These are phyloP conservation scores for Rhynchospora breviuscula DNA, from an alignment of 176 grass and related monocot species.

Conservation along the genomic window DNA sequence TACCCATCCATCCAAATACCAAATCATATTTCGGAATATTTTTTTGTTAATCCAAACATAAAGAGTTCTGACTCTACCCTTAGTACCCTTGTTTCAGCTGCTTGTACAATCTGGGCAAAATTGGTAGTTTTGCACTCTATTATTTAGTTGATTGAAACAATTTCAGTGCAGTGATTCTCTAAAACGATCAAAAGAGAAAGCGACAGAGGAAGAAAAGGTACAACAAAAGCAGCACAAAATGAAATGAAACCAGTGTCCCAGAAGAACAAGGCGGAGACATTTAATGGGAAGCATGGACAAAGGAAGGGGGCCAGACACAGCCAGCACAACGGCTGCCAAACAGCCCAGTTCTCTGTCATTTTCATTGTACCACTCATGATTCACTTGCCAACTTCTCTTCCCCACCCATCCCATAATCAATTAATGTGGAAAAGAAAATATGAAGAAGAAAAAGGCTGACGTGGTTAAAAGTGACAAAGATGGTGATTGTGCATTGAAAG, in stretches of 20 bases:
- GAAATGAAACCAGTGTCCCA: background rate
- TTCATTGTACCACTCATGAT: background rate
- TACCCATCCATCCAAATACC: no score
- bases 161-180: background rate
- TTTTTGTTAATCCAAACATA: no score
- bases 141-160: background rate
- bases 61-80: no score
- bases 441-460: background rate
- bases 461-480: background rate
- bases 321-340: background rate
- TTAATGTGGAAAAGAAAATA: background rate
- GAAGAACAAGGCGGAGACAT: background rate
- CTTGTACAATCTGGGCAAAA: no score
- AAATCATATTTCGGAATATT: no score
- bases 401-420: background rate
- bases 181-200: background rate
- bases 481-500: background rate
- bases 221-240: background rate
- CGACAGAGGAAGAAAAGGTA: background rate
- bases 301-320: background rate
- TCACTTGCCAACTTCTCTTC: background rate
- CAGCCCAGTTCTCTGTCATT: background rate
- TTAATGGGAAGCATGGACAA: constrained; percentile 1
- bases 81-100: no score
- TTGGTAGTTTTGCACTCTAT: background rate